phyloP scores from a whole-genome alignment of 1,284 basidiomycete species.

The Sphaerobolus stellatus region DNA sequence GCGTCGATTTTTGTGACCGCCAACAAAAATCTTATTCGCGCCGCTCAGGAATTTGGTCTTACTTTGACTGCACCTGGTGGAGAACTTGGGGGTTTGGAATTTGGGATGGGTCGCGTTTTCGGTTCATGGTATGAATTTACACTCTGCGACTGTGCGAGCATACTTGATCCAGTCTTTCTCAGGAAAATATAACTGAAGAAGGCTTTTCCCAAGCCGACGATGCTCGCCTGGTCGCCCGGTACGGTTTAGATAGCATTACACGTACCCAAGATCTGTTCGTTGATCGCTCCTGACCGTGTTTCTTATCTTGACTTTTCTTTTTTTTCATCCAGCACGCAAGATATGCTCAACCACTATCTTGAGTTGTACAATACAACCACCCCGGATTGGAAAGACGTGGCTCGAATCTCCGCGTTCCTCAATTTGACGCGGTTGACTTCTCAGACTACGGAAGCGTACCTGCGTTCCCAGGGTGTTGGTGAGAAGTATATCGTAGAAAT shows the following conservation, averaged over 20 bases:
- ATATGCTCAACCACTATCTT: slow-evolving; percentile 55
- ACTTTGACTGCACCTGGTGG: slow-evolving; percentile 54
- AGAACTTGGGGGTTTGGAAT: slow-evolving; percentile 59
- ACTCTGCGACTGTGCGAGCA: no score
- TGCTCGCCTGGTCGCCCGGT: slow-evolving; percentile 72
- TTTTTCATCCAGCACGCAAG: slow-evolving; percentile 49
- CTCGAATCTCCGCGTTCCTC: slow-evolving; percentile 52
- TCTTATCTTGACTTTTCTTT: slow-evolving; percentile 3
- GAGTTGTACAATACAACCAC: slow-evolving; percentile 59
- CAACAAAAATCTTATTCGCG: slow-evolving; percentile 84
- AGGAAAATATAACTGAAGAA: no score
- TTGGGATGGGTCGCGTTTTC: slow-evolving; percentile 81
- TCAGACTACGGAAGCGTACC: slow-evolving; percentile 60
- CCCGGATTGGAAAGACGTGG: slow-evolving; percentile 65
- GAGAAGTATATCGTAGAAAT: slow-evolving; percentile 72
- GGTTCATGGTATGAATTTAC: slow-evolving; percentile 61
- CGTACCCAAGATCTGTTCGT: slow-evolving; percentile 59
- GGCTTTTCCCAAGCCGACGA: slow-evolving; percentile 58
- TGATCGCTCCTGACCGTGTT: neutral
- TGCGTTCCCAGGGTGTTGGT: slow-evolving; percentile 56
- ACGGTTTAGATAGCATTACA: slow-evolving; percentile 72
- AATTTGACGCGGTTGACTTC: slow-evolving; percentile 54
- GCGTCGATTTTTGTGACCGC: slow-evolving; percentile 84
- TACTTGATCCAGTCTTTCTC: neutral
- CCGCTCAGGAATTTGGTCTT: slow-evolving; percentile 78